Conservation (phyloP, 129 eudicot genomes). For the Calendula officinalis region DNA sequence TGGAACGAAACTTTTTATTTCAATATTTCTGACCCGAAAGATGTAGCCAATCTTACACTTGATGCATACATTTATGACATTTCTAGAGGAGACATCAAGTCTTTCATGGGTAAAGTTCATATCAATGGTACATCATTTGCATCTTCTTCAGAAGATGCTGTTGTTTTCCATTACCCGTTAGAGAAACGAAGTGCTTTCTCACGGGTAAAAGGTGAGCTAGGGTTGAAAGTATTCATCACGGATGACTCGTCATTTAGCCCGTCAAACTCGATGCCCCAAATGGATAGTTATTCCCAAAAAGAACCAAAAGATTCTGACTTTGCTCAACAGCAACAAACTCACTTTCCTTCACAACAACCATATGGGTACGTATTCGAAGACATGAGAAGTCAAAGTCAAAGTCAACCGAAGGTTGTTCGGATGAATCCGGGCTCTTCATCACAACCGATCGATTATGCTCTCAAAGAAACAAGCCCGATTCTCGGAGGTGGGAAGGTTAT, state of each 20-base stretch:
- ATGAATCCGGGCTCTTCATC: conserved; percentile 49
- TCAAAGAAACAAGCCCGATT: conserved; percentile 78
- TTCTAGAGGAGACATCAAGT: neutral
- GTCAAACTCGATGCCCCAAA: neutral
- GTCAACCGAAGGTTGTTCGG: conserved; percentile 39
- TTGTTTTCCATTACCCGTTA: neutral
- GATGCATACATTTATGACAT: neutral
- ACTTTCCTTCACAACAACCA: conserved; percentile 37
- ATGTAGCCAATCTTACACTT: no score
- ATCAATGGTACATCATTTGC: neutral
- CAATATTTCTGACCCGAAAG: neutral
- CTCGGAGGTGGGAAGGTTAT: conserved; percentile 79
- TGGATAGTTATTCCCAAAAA: conserved; percentile 43
- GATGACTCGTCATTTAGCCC: neutral
- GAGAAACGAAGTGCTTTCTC: neutral
- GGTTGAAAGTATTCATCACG: neutral
- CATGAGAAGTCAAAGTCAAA: conserved; percentile 47
- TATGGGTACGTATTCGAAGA: conserved; percentile 38
- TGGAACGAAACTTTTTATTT: neutral
- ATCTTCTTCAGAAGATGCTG: neutral
- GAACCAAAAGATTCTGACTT: conserved; percentile 34
- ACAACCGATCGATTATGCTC: conserved; percentile 58
- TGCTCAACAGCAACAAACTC: conserved; percentile 25
- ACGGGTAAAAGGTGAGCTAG: neutral
- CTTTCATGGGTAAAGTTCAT: neutral